Base-by-base conservation (phyloP, 495 filamentous ascomycete genomes). In the Xylaria nigripes region DNA sequence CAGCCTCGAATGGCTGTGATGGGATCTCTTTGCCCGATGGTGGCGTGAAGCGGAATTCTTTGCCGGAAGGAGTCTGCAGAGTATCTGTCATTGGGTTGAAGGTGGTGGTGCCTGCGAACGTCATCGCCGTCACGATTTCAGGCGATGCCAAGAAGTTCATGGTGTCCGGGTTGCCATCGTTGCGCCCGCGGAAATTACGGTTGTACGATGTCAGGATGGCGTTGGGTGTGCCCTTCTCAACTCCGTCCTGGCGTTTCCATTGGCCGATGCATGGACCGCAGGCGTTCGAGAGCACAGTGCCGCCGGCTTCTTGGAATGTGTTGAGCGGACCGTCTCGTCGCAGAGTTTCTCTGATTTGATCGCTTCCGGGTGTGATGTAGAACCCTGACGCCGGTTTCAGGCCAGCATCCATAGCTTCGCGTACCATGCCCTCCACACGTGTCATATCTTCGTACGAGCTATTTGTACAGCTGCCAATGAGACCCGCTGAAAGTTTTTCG, bases 121-220 rank as follows among this genome's bases (percentile, higher is more conserved):
- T 80, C 83, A 98, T 90, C 7, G 93, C 92, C 1, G 93, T 98
- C 56, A 98, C 94, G 32, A 98, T 80, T 68, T 98, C 93, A 3
- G 93, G 93, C 1, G 89, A 93, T 12, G 93, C 91, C 34, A 98
- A 81, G 76, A 98, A 98, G 77, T 97, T 97, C 92, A 96, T 95
- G 29, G 93, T 98, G 19, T 83, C 80, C 10, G 86, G 84, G 75
- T 97, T 97, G 57, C 93, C 93, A 64, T 98, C 93, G 67, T 98
- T 98, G 50, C 93, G 87, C 51, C 89, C 92, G 55, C 86, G 89
- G 79, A 98, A 98, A 73, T 98, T 98, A 56, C 93, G 86, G 80
- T 98, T 98, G 73, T 96, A 98, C 6, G 89, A 95, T 25, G 89
- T 92, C 68, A 98, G 81, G 62, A 98, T 96, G 45, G 93, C 93